These are phyloP conservation scores for Lanmaoa rubissima DNA, from an alignment of 768 basidiomycete genomes.

Conservation along the genomic window DNA sequence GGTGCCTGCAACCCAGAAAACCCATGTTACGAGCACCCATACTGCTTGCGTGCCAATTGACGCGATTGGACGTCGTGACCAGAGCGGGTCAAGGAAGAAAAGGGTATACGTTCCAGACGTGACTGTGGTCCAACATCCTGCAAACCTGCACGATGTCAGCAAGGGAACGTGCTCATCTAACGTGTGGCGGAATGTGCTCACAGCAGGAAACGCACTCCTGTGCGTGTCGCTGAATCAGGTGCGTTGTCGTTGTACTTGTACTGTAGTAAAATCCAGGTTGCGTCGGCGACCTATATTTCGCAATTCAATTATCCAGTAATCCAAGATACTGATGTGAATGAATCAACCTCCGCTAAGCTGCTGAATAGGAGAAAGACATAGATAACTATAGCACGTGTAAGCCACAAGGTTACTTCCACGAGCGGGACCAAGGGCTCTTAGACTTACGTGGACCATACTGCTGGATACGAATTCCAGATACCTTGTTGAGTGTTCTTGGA, in stretches of 20 bases:
- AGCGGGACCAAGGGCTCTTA: background rate
- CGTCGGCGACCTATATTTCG: constrained; percentile 44
- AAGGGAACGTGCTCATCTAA: background rate
- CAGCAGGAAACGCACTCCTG: constrained; percentile 48
- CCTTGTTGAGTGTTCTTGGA: constrained; percentile 50
- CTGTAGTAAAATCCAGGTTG: constrained; percentile 60
- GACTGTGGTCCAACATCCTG: constrained; percentile 58
- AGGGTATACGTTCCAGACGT: constrained; percentile 53
- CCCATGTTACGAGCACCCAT: constrained; percentile 59
- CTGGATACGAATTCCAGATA: constrained; percentile 44
- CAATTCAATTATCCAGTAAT: constrained; percentile 2
- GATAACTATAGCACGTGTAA: constrained; percentile 36
- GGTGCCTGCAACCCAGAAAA: constrained; percentile 59
- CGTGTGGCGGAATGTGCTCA: constrained; percentile 28
- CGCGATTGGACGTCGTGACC: constrained; percentile 50
- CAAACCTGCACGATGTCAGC: constrained; percentile 41
- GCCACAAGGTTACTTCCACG: constrained; percentile 15
- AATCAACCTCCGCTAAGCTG: constrained; percentile 46
- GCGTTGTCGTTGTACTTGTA: constrained; percentile 52
- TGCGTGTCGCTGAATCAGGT: constrained; percentile 45
- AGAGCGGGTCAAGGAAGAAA: constrained; percentile 58
- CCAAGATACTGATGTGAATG: background rate
- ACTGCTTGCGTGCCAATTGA: constrained; percentile 59
- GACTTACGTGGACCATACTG: constrained; percentile 53
- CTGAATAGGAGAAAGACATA: constrained; percentile 51